phyloP scores from a whole-genome alignment of 2,329 filamentous ascomycete genomes.

The Cladosporium sp. region DNA sequence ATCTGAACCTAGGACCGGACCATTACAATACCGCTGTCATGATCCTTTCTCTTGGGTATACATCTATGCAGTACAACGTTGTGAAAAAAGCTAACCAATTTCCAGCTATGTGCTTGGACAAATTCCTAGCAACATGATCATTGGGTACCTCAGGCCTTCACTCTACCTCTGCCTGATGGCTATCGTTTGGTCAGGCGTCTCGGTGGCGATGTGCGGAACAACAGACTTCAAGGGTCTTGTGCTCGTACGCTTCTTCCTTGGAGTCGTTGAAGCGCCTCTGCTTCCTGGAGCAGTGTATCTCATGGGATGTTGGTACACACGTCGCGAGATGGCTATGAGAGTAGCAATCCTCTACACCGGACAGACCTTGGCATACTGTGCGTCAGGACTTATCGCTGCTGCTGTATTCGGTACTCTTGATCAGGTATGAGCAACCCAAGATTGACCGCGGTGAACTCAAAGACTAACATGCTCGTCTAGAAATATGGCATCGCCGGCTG shows the following conservation, averaged over 20 bases:
- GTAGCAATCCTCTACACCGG: slow-evolving; percentile 32
- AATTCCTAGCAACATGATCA: slow-evolving; percentile 48
- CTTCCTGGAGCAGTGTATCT: slow-evolving; percentile 24
- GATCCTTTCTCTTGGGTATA: slow-evolving; percentile 38
- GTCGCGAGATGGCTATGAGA: slow-evolving; percentile 34
- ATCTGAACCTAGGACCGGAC: slow-evolving; percentile 53
- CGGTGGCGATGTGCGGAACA: slow-evolving; percentile 28
- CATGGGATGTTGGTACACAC: slow-evolving; percentile 45
- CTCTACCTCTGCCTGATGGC: slow-evolving; percentile 43
- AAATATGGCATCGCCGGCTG: slow-evolving; percentile 30
- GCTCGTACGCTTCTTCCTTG: slow-evolving; percentile 29
- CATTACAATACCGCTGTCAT: slow-evolving; percentile 60
- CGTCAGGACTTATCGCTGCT: slow-evolving; percentile 61
- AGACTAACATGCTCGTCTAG: slow-evolving; percentile 32
- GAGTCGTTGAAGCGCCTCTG: slow-evolving; percentile 24
- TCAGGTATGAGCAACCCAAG: slow-evolving; percentile 34
- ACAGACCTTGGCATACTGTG: slow-evolving; percentile 63
- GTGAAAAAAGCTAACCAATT: neutral
- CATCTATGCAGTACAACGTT: too few relatives aligned
- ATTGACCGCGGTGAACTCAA: neutral
- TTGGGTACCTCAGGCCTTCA: slow-evolving; percentile 47
- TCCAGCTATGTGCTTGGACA: slow-evolving; percentile 47
- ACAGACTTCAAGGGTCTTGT: slow-evolving; percentile 32
- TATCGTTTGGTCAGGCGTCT: slow-evolving; percentile 38
- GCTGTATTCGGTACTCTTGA: slow-evolving; percentile 66